Conservation (phyloP, 495 filamentous ascomycete species). For the Penicillium psychrofluorescens region DNA sequence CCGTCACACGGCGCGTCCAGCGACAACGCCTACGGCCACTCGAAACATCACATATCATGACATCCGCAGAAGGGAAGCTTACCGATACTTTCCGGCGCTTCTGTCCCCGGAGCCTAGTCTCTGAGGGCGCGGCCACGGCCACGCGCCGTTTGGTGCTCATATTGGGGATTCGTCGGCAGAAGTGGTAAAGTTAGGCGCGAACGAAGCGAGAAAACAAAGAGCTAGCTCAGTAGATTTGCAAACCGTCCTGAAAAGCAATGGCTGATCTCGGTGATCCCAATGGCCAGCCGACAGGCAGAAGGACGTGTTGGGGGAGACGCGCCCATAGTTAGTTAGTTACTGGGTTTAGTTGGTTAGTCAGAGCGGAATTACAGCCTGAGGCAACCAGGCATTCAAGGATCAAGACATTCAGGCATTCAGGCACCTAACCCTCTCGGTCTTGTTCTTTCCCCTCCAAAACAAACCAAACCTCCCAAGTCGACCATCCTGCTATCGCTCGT, state of each 20-base stretch:
- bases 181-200: background rate
- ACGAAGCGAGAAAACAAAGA: slow-evolving; percentile 1
- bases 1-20: background rate
- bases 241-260: too few species aligned
- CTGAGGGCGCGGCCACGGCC: slow-evolving; percentile 28
- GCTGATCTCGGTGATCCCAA: too few species aligned
- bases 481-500: too few species aligned
- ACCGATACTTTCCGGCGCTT: slow-evolving; percentile 57
- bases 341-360: background rate
- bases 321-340: background rate
- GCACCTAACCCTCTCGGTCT: background rate
- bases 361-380: background rate
- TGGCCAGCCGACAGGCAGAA: too few species aligned
- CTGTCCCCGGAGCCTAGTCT: slow-evolving; percentile 36
- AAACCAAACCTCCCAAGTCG: background rate
- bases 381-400: background rate
- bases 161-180: background rate
- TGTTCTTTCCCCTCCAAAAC: background rate
- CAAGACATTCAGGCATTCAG: background rate
- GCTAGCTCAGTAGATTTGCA: slow-evolving; percentile 7
- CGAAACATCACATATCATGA: background rate
- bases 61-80: slow-evolving; percentile 23
- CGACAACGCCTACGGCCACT: background rate
- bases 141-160: slow-evolving; percentile 71
- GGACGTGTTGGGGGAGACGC: slow-evolving; percentile 5